These are phyloP conservation scores for Podosphaera xanthii DNA, from an alignment of 2,329 filamentous ascomycete species.

Conservation along the genomic window DNA sequence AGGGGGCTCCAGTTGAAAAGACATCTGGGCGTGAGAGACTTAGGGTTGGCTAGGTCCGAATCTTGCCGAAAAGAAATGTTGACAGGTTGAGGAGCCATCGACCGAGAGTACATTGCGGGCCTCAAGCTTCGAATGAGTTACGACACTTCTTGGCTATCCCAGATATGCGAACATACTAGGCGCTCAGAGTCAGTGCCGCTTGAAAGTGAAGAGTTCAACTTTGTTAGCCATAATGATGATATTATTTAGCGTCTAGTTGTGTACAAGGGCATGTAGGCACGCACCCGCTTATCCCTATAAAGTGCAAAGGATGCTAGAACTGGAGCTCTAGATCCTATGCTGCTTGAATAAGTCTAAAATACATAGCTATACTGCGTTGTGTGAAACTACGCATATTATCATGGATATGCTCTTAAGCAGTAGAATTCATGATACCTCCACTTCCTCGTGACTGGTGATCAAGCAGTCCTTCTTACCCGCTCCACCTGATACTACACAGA, in stretches of 20 bases:
- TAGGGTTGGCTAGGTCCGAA: too few relatives aligned
- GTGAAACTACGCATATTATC: not conserved
- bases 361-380: not conserved
- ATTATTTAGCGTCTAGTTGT: not conserved
- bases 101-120: too few relatives aligned
- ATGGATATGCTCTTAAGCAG: not conserved
- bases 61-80: too few relatives aligned
- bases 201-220: too few relatives aligned
- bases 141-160: too few relatives aligned
- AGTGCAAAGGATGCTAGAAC: not conserved
- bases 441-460: not conserved
- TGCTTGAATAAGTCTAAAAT: not conserved
- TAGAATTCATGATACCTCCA: not conserved
- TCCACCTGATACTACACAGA: not conserved
- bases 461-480: not conserved
- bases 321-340: not conserved
- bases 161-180: too few relatives aligned
- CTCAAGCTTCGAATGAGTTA: too few relatives aligned
- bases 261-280: not conserved
- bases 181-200: too few relatives aligned
- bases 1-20: too few relatives aligned
- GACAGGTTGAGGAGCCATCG: too few relatives aligned
- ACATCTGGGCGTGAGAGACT: too few relatives aligned
- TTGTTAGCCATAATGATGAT: not conserved
- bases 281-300: not conserved